Percentiles rank a stretch among this genome's conserved stretches.
Conservation (phyloP, 2,329 filamentous ascomycete genomes). For the Claviceps fusiformis region DNA sequence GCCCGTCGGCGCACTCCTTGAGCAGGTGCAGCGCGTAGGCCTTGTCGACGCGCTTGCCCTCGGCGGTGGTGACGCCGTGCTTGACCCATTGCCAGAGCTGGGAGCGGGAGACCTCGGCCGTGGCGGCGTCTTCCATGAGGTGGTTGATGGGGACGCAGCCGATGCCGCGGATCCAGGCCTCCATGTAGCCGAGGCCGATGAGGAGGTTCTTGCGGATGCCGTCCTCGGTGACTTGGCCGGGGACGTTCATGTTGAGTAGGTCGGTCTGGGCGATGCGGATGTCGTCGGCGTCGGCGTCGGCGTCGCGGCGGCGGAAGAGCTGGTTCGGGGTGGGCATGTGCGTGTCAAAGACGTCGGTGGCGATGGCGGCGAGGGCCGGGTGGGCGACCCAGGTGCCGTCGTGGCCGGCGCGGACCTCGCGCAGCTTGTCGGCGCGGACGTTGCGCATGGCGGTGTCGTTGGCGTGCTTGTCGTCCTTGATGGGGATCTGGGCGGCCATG, state of each 20-base stretch:
- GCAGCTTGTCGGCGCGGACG: constrained; percentile 88
- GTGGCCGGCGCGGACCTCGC: constrained; percentile 88
- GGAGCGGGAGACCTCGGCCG: constrained; percentile 84
- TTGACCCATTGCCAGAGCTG: constrained; percentile 96
- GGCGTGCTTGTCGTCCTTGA: constrained; percentile 83
- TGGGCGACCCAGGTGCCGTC: constrained; percentile 97
- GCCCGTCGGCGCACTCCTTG: constrained; percentile 67
- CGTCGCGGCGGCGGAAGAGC: constrained; percentile 78
- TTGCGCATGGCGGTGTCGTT: constrained; percentile 92
- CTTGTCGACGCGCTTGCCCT: constrained; percentile 90
- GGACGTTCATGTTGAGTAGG: constrained; percentile 95
- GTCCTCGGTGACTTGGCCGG: constrained; percentile 79
- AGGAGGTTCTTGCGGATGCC: constrained; percentile 96
- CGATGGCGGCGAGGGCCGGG: constrained; percentile 78
- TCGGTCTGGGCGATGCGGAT: constrained; percentile 62
- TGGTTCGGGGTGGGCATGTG: constrained; percentile 99
- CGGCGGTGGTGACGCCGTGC: constrained; percentile 58
- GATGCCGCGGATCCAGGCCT: constrained; percentile 89
- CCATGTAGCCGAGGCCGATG: constrained; percentile 96
- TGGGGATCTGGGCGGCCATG: constrained; percentile 97
- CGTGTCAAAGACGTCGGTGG: constrained; percentile 89
- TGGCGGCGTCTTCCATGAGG: constrained; percentile 94
- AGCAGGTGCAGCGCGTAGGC: constrained; percentile 76
- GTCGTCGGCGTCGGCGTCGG: too few species aligned
- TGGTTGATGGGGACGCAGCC: constrained; percentile 97